Evolutionary conservation across 2,329 filamentous ascomycete genomes (phyloP).

Genomic region (Spiromastix sp.): DNA sequence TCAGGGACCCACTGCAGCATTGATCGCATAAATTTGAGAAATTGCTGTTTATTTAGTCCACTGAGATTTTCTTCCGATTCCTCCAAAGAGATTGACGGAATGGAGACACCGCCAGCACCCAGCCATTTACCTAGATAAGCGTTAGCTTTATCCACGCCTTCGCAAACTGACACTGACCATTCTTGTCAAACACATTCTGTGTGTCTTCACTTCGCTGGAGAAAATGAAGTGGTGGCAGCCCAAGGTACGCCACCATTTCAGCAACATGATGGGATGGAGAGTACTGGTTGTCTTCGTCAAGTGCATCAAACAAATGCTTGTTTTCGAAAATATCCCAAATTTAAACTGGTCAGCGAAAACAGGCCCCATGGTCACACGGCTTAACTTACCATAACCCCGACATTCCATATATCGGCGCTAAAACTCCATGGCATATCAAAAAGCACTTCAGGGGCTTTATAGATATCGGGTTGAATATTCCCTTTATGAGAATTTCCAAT

Average conservation of each 20-base stretch:
- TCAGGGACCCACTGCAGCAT: conserved; percentile 16
- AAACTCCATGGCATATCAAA: conserved; percentile 12
- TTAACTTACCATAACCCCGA: conserved; percentile 13
- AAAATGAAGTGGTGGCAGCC: conserved; percentile 7
- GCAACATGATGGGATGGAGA: conserved; percentile 8
- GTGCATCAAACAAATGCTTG: conserved; percentile 11
- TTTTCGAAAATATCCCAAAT: conserved; percentile 14
- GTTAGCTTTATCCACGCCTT: conserved; percentile 1
- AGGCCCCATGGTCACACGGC: not conserved
- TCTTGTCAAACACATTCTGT: conserved; percentile 1
- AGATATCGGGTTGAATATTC: conserved; percentile 14
- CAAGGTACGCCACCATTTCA: conserved; percentile 10
- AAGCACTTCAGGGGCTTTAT: conserved; percentile 15
- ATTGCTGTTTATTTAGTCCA: conserved; percentile 9
- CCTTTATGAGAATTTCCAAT: conserved; percentile 5
- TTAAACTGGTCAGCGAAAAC: conserved; percentile 4
- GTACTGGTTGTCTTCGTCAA: conserved; percentile 7
- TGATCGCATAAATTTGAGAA: conserved; percentile 9
- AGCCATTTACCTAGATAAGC: conserved; percentile 1
- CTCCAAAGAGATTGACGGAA: conserved; percentile 3
- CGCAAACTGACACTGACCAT: not conserved
- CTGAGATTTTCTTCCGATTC: conserved; percentile 7
- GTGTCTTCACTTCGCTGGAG: conserved; percentile 3
- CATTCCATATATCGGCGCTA: conserved; percentile 17
- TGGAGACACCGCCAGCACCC: conserved; percentile 3